A percentile compares a stretch with the other conserved stretches of the same genome.
These are phyloP conservation scores for Athelia sp. DNA, from an alignment of 1,284 basidiomycete species.

Conservation along the genomic window DNA sequence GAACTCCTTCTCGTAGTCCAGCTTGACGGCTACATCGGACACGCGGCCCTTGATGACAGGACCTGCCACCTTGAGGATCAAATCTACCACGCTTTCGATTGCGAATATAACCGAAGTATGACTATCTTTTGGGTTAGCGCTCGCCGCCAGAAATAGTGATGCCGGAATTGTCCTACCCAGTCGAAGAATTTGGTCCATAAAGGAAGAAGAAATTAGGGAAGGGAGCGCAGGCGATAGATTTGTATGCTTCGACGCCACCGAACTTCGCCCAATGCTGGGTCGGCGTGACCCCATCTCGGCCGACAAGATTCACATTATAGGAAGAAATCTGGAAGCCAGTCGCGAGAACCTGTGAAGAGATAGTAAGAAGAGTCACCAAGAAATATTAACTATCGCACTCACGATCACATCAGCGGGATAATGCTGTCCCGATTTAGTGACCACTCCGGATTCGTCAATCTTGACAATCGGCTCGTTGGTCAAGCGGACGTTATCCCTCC, in stretches of 20 bases:
- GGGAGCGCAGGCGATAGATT: neutral
- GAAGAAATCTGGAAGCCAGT: neutral
- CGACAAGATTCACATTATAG: neutral
- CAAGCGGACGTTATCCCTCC: neutral
- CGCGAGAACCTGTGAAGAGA: neutral
- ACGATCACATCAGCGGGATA: neutral
- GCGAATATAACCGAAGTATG: neutral
- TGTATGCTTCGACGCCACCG: neutral
- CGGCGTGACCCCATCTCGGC: neutral
- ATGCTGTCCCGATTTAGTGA: neutral
- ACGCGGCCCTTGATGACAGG: neutral
- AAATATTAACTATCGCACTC: neutral
- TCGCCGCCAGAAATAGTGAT: no score
- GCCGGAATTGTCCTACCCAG: neutral
- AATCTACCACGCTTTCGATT: neutral
- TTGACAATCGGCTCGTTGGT: neutral
- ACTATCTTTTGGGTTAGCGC: no score
- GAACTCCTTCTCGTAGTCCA: neutral
- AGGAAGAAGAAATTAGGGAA: neutral
- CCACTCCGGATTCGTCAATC: neutral
- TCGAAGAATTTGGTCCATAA: neutral
- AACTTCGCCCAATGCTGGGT: neutral
- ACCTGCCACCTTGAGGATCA: neutral
- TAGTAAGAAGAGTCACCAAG: no score
- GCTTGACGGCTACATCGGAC: neutral